Percentiles rank a stretch among this genome's conserved stretches.
Evolutionary conservation across 2,329 filamentous ascomycete genomes (phyloP).

Genomic region (Aaosphaeria arxii): DNA sequence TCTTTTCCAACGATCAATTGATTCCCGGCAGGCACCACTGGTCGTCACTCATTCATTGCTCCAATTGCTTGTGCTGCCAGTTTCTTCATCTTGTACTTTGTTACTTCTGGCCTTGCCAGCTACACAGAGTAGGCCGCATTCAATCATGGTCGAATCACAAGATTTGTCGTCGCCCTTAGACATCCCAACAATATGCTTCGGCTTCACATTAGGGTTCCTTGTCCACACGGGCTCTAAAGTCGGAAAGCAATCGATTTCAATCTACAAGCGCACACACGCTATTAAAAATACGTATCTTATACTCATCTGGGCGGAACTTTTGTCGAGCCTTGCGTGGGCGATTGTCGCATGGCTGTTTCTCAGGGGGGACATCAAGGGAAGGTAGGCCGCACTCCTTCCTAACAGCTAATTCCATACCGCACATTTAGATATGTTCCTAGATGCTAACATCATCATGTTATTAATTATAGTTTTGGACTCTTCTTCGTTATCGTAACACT

Average conservation of each 20-base stretch:
- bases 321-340: conserved; percentile 39
- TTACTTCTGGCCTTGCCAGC: too few relatives aligned
- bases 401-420: not conserved
- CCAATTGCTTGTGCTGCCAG: too few relatives aligned
- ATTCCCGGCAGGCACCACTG: too few relatives aligned
- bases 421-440: not conserved
- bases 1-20: too few relatives aligned
- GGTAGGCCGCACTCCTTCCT: conserved; percentile 10
- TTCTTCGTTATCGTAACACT: conserved; percentile 20
- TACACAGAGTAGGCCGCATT: too few relatives aligned
- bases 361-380: conserved; percentile 31
- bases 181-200: conserved; percentile 38
- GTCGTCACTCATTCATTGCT: too few relatives aligned
- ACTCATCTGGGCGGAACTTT: conserved; percentile 47
- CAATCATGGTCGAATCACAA: too few relatives aligned
- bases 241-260: conserved; percentile 31
- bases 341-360: conserved; percentile 43
- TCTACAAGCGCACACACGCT: conserved; percentile 21
- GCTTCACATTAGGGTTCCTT: conserved; percentile 11
- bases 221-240: conserved; percentile 33
- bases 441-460: too few relatives aligned
- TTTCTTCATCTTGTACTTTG: too few relatives aligned
- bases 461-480: not conserved
- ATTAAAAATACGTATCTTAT: conserved; percentile 37
- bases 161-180: conserved; percentile 9